phyloP scores from a whole-genome alignment of 306 rosid genomes.

The Spatholobus suberectus region DNA sequence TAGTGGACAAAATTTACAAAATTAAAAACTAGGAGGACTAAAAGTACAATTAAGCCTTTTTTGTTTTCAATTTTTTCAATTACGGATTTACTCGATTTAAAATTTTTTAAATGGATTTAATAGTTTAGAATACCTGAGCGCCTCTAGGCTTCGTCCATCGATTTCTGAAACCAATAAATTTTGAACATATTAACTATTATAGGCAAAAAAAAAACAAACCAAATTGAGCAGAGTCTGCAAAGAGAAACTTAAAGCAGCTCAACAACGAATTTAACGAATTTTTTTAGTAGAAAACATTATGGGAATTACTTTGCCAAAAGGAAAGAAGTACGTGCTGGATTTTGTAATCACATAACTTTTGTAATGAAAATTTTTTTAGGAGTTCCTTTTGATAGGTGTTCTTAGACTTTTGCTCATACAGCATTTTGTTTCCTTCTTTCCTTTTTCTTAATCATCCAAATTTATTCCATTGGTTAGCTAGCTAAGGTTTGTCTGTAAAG shows the following conservation, averaged over 20 bases:
- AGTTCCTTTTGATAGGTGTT: background rate
- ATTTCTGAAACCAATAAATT: too few relatives aligned
- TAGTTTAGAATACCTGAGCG: too few relatives aligned
- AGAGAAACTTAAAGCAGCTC: background rate
- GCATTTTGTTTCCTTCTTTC: background rate
- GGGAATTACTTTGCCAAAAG: slow-evolving; percentile 25
- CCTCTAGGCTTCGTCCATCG: too few relatives aligned
- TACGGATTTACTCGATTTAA: too few relatives aligned
- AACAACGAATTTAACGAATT: too few relatives aligned
- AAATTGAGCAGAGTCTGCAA: background rate
- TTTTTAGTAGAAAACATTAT: background rate
- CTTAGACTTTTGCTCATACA: background rate
- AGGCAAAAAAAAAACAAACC: background rate
- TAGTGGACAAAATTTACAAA: too few relatives aligned
- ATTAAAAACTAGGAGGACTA: too few relatives aligned
- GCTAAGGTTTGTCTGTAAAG: background rate
- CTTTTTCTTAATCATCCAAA: background rate
- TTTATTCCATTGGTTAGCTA: background rate
- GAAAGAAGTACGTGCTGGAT: background rate
- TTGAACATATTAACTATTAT: background rate
- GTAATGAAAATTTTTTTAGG: too few relatives aligned
- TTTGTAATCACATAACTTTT: background rate
- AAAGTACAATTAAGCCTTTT: too few relatives aligned
- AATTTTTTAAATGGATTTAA: too few relatives aligned
- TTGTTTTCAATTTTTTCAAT: too few relatives aligned